Base-by-base conservation (phyloP, 2,329 filamentous ascomycete genomes). In the Colletotrichum camelliae region DNA sequence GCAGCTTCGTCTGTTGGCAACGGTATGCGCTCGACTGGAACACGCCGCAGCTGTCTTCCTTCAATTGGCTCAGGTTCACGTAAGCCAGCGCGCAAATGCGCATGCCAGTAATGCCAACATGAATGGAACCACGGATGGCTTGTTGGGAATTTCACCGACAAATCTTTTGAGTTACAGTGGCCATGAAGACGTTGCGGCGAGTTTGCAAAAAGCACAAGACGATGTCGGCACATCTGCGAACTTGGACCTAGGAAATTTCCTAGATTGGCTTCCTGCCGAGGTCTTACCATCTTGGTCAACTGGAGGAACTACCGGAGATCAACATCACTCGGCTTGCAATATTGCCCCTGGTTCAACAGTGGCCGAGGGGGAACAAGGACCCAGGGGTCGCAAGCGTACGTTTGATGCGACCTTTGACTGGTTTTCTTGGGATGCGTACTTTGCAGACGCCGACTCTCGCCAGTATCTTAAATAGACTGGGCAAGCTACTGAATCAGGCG, bases 341-440 rank as follows among this genome's bases (percentile, higher is more conserved):
- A 27, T 21, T n/a, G 64, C 4, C 12, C 1, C 37, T 35, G 31
- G 5, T 4, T n/a, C 16, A 39, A 39, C 31, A 10, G 7, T 33
- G 4, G 2, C 4, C 15, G 9, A 10, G 3, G 15, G 16, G n/a
- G 29, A 7, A 9, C 52, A 72, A 27, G 16, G 29, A 10, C 10
- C 21, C 6, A 39, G 64, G n/a, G 64, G 37, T 21, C 55, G 52
- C 4, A 72, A 72, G n/a, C 37, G 64, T 15, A n/a, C 64, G 7
- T 61, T 68, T 61, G 65, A 72, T 18, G 70, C 64, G 33, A 64
- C 66, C 3, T 70, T 62, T 35, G 67, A 74, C 43, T 74, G 58
- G 72, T 70, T 70, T 35, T 74, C 72, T 15, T 74, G 72, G 66
- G 67, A 74, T 13, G 18, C 72, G 5, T 74, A 58, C 9, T 65